phyloP scores from a whole-genome alignment of 2,329 filamentous ascomycete species.

The Fusarium dimerum region DNA sequence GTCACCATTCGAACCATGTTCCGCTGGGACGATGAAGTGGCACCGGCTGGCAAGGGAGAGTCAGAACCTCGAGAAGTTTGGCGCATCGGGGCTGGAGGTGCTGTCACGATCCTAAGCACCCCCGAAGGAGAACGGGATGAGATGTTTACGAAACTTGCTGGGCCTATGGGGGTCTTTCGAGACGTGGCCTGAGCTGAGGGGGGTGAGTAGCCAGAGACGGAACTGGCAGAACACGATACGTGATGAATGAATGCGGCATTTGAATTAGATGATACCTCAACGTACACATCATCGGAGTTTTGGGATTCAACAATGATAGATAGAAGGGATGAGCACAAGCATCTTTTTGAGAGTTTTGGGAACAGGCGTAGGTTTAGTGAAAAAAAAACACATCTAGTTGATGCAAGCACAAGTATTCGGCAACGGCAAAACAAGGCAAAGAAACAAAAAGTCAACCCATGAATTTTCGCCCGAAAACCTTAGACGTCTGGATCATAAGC shows the following conservation, averaged over 20 bases:
- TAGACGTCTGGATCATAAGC: constrained; percentile 9
- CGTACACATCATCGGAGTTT: constrained; percentile 37
- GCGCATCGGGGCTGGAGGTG: constrained; percentile 87
- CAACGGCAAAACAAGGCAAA: constrained; percentile 7
- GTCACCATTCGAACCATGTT: constrained; percentile 87
- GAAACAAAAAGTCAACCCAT: not conserved
- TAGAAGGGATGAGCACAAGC: constrained; percentile 11
- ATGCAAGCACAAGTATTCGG: constrained; percentile 13
- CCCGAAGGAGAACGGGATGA: constrained; percentile 83
- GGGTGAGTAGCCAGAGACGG: not conserved
- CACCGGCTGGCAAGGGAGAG: constrained; percentile 30
- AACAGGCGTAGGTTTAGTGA: constrained; percentile 1
- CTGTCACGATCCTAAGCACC: constrained; percentile 82
- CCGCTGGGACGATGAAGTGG: constrained; percentile 63
- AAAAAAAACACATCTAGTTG: constrained; percentile 9
- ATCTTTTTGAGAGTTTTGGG: constrained; percentile 1
- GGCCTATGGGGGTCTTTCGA: constrained; percentile 53
- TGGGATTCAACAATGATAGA: constrained; percentile 32
- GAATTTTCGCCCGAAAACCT: constrained; percentile 1
- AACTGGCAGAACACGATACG: constrained; percentile 4
- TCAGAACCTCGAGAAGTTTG: constrained; percentile 58
- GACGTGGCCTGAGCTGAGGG: constrained; percentile 30
- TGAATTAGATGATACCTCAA: constrained; percentile 34
- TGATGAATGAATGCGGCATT: constrained; percentile 12
- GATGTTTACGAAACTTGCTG: constrained; percentile 76